Conservation (phyloP, 495 filamentous ascomycete genomes). For the Penicillium paradoxum region DNA sequence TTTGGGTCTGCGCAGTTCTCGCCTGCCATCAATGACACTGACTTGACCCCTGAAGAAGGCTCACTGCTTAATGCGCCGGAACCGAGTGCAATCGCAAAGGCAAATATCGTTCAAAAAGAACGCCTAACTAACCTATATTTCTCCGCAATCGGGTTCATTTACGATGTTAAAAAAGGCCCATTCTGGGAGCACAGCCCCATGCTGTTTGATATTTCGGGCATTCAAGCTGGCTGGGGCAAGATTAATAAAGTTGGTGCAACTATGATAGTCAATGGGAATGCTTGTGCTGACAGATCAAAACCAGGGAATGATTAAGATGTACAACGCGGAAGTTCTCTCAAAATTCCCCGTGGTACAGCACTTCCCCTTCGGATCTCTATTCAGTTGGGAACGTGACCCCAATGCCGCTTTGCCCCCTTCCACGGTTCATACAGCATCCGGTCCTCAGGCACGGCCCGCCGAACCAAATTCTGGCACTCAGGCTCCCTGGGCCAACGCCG, state of each 20-base stretch:
- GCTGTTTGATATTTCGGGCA: constrained; percentile 88
- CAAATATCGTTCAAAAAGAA: constrained; percentile 59
- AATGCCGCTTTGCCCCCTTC: constrained; percentile 43
- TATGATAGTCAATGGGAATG: not conserved
- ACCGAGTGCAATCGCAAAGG: constrained; percentile 62
- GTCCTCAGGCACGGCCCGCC: constrained; percentile 40
- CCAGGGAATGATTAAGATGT: constrained; percentile 71
- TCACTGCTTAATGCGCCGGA: constrained; percentile 67
- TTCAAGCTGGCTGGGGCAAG: constrained; percentile 90
- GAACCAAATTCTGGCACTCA: constrained; percentile 17
- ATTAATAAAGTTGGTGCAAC: constrained; percentile 74
- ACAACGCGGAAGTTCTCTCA: constrained; percentile 61
- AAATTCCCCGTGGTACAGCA: constrained; percentile 71
- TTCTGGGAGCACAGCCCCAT: constrained; percentile 99
- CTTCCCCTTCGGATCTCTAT: constrained; percentile 72
- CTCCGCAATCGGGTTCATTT: constrained; percentile 96
- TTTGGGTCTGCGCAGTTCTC: constrained; percentile 85
- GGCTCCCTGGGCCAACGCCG: constrained; percentile 18
- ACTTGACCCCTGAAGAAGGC: constrained; percentile 67
- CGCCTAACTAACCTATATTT: constrained; percentile 85
- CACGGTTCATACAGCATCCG: constrained; percentile 55
- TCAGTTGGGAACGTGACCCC: constrained; percentile 75
- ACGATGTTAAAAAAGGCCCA: constrained; percentile 94
- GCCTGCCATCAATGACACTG: constrained; percentile 60
- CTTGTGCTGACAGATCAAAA: constrained; percentile 1